These are phyloP conservation scores for Platanus orientalis DNA, from an alignment of 164 flowering plant species.

Conservation along the genomic window DNA sequence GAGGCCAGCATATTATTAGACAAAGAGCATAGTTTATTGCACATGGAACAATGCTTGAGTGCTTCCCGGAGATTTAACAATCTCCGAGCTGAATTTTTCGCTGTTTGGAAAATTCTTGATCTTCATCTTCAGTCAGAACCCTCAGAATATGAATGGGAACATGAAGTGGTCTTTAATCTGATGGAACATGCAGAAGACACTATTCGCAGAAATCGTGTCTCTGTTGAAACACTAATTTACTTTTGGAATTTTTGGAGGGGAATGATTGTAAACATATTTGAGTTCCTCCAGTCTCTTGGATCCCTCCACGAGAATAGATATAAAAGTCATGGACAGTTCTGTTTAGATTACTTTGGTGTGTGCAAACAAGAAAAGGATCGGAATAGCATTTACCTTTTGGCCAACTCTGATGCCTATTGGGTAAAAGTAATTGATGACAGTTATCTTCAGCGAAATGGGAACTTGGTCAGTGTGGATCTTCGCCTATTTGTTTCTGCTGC, in stretches of 20 bases:
- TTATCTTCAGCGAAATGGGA: slow-evolving; percentile 14
- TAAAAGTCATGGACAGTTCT: slow-evolving; percentile 28
- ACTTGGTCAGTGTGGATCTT: slow-evolving; percentile 24
- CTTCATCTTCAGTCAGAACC: slow-evolving; percentile 24
- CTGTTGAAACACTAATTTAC: slow-evolving; percentile 39
- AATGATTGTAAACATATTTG: slow-evolving; percentile 21
- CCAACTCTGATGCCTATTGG: slow-evolving; percentile 49
- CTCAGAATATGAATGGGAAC: slow-evolving; percentile 36
- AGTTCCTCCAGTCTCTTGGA: slow-evolving; percentile 26
- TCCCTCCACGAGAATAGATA: slow-evolving; percentile 12
- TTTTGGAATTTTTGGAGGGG: slow-evolving; percentile 54
- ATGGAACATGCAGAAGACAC: slow-evolving; percentile 15
- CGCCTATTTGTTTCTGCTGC: slow-evolving; percentile 32
- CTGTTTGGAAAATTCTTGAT: slow-evolving; percentile 48
- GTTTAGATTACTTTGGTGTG: slow-evolving; percentile 55
- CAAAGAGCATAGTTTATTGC: slow-evolving; percentile 20
- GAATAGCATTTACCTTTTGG: slow-evolving; percentile 21
- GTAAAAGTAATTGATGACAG: slow-evolving; percentile 21
- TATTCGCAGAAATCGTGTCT: slow-evolving; percentile 21
- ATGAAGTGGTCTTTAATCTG: slow-evolving; percentile 23
- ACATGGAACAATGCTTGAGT: slow-evolving; percentile 20
- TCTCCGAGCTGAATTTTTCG: slow-evolving; percentile 37
- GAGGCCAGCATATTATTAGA: slow-evolving; percentile 36
- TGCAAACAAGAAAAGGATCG: slow-evolving; percentile 14
- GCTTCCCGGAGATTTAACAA: slow-evolving; percentile 25